These are phyloP conservation scores for Carex pumila DNA, from an alignment of 176 grass and related monocot species.

Conservation along the genomic window DNA sequence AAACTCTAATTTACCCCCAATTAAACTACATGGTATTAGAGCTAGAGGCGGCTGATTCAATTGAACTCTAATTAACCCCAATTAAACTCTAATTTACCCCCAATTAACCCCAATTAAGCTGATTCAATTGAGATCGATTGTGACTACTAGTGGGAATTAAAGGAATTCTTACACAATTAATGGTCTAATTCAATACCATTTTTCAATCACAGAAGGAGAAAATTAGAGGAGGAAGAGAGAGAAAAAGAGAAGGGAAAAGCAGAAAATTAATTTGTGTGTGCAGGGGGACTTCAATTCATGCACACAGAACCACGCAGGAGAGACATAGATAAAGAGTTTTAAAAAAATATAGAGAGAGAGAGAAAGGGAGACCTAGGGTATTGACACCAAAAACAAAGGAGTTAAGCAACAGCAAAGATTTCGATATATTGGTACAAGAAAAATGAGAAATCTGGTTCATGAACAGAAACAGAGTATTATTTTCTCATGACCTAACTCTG, in stretches of 20 bases:
- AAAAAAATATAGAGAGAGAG: not conserved
- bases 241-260: not conserved
- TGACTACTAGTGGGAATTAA: too few relatives aligned
- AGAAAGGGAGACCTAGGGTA: constrained; percentile 10
- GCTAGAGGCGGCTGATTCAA: too few relatives aligned
- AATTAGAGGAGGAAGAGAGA: not conserved
- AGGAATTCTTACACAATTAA: too few relatives aligned
- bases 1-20: too few relatives aligned
- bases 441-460: not conserved
- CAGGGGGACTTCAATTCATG: not conserved
- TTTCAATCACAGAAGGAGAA: not conserved
- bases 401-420: constrained; percentile 7
- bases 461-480: not conserved
- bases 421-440: not conserved
- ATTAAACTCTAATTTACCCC: too few relatives aligned
- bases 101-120: too few relatives aligned
- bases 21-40: too few relatives aligned
- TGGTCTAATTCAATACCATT: not conserved
- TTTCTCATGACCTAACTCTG: not conserved
- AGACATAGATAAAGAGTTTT: not conserved
- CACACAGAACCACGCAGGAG: not conserved
- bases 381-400: constrained; percentile 15
- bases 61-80: too few relatives aligned
- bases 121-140: too few relatives aligned
- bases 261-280: not conserved